phyloP scores from a whole-genome alignment of 371 early-diverging fungal species.

The Apophysomyces variabilis region DNA sequence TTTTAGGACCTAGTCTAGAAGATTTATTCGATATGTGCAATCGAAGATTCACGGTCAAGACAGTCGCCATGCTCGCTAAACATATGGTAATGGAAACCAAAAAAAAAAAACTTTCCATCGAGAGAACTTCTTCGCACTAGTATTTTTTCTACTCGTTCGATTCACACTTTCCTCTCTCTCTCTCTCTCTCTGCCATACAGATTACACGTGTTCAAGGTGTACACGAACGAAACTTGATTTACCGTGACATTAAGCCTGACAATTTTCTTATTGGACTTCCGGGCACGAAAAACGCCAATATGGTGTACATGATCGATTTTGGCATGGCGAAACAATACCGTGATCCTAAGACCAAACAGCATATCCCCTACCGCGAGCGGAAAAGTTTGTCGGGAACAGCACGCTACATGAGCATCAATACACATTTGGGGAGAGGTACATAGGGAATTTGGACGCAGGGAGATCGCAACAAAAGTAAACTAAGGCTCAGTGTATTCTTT shows the following conservation, averaged over 20 bases:
- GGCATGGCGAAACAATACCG: constrained; percentile 93
- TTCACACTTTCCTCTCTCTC: too few species aligned
- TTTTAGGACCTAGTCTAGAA: constrained; percentile 94
- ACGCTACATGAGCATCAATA: constrained; percentile 92
- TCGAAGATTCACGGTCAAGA: constrained; percentile 88
- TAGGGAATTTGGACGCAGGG: neutral
- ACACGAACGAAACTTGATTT: constrained; percentile 94
- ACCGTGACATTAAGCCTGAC: constrained; percentile 99
- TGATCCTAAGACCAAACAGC: constrained; percentile 82
- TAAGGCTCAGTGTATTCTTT: too few species aligned
- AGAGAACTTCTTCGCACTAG: too few species aligned
- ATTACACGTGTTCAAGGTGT: constrained; percentile 88
- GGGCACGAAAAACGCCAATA: constrained; percentile 50
- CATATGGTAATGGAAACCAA: constrained; percentile 70
- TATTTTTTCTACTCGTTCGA: neutral
- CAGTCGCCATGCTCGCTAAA: constrained; percentile 94
- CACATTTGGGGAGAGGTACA: constrained; percentile 76
- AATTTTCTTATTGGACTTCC: constrained; percentile 92
- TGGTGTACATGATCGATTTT: constrained; percentile 82
- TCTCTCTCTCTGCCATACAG: constrained; percentile 33
- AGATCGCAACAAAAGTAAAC: neutral
- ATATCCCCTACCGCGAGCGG: constrained; percentile 82
- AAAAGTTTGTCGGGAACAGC: constrained; percentile 91
- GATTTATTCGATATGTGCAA: constrained; percentile 94
- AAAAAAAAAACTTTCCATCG: too few species aligned